phyloP scores from a whole-genome alignment of 805 yeast genomes.

The Ogataea trehalophila region DNA sequence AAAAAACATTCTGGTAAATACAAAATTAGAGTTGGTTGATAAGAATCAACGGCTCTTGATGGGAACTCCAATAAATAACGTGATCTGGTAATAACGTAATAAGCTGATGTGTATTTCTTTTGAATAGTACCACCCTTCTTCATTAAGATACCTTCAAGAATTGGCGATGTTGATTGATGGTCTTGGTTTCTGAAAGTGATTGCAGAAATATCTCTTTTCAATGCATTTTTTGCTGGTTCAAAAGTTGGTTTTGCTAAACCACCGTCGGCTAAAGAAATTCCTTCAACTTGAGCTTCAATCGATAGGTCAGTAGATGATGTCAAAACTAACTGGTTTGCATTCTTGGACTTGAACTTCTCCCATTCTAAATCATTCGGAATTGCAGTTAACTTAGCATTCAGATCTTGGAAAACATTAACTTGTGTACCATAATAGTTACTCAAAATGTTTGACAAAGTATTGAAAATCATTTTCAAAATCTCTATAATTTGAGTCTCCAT shows the following conservation, averaged over 20 bases:
- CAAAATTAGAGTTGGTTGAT: constrained; percentile 40
- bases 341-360: constrained; percentile 33
- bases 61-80: constrained; percentile 43
- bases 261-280: background rate
- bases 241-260: constrained; percentile 6
- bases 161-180: constrained; percentile 38
- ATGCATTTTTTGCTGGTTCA: constrained; percentile 9
- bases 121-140: constrained; percentile 41
- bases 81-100: constrained; percentile 43
- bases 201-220: constrained; percentile 33
- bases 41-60: constrained; percentile 38
- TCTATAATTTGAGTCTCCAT: constrained; percentile 41
- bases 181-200: constrained; percentile 36
- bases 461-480: constrained; percentile 36
- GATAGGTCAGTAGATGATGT: constrained; percentile 12
- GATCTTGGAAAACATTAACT: constrained; percentile 25
- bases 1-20: constrained; percentile 43
- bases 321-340: constrained; percentile 31
- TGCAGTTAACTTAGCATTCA: constrained; percentile 28
- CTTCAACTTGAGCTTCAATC: constrained; percentile 1
- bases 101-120: constrained; percentile 39
- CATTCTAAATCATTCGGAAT: constrained; percentile 42
- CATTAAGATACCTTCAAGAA: constrained; percentile 42
- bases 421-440: constrained; percentile 28
- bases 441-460: constrained; percentile 25